Evolutionary conservation across 208 protist genomes (phyloP), one percentile per base, ranked within the genome.

Genomic region (Angomonas deanei): DNA sequence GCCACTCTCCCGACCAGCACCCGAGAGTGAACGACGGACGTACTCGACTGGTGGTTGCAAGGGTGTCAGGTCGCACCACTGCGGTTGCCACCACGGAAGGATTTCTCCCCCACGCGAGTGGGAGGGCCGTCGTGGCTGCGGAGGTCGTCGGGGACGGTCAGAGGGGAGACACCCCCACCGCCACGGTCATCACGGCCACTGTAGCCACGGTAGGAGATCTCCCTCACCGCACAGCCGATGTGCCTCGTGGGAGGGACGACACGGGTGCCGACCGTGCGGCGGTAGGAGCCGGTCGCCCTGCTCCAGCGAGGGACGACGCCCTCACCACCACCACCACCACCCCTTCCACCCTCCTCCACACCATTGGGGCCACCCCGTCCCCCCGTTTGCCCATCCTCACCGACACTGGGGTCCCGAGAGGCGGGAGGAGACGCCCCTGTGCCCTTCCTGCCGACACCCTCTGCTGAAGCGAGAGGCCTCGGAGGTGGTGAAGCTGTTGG

Each of bases 401-500:
- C 27, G 5, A 15, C 49, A 4, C 49, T 23, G 42, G n/a, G 4
- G n/a, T 21, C 42, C n/a, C 10, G 10, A 15, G 34, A 42, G 34
- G 10, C 34, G 15, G 8, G 10, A 8, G 8, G 34, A 17, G 34
- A 49, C 42, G 2, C n/a, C 4, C 11, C n/a, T 15, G n/a, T 15
- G n/a, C 42, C 42, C n/a, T 21, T 21, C 1, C 42, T 21, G 42
- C 42, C 42, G 42, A 15, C 42, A 13, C 42, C 42, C n/a, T 11
- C 4, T 49, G 42, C 34, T 17, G 10, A 42, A 17, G 10, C 23
- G 23, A 55, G 49, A 23, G 8, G 11, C 47, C 10, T 13, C n/a
- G n/a, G 47, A 15, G 36, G 36, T 42, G 36, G 8, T 15, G 36
- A n/a, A 42, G 36, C 36, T 15, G 11, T 42, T 78, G 27, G 69